These are phyloP conservation scores for Penicillium freii DNA, from an alignment of 2,329 filamentous ascomycete genomes.

Conservation along the genomic window DNA sequence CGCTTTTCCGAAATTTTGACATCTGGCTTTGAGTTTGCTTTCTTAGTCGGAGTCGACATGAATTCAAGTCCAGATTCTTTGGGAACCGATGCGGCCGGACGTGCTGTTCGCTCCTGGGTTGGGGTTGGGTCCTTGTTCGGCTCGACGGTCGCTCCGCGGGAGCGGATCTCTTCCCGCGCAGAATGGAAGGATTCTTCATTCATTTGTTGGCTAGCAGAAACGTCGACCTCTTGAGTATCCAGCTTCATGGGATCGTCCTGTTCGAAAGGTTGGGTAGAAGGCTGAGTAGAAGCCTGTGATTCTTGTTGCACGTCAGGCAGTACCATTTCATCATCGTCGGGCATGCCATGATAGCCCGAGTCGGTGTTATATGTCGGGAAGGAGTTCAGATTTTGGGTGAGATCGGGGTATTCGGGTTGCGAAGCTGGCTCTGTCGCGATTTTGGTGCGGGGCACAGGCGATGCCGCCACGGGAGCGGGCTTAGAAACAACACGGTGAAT, in stretches of 20 bases:
- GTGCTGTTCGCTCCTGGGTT: slow-evolving; percentile 16
- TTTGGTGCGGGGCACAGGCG: slow-evolving; percentile 21
- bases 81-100: background rate
- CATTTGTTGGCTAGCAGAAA: slow-evolving; percentile 37
- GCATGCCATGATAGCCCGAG: slow-evolving; percentile 50
- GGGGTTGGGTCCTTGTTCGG: slow-evolving; percentile 34
- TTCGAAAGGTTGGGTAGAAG: slow-evolving; percentile 36
- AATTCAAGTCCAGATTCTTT: slow-evolving; percentile 7
- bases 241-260: slow-evolving; percentile 22
- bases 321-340: slow-evolving; percentile 42
- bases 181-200: slow-evolving; percentile 50
- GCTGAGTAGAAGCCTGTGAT: slow-evolving; percentile 34
- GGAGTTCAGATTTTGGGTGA: slow-evolving; percentile 38
- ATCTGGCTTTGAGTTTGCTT: slow-evolving; percentile 9
- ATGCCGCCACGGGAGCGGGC: slow-evolving; percentile 14
- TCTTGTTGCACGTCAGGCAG: slow-evolving; percentile 32
- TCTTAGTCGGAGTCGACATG: background rate
- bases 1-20: background rate
- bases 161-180: slow-evolving; percentile 40
- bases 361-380: slow-evolving; percentile 45
- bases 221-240: slow-evolving; percentile 21
- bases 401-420: slow-evolving; percentile 31
- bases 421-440: slow-evolving; percentile 17
- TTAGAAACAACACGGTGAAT: slow-evolving; percentile 39
- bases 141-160: slow-evolving; percentile 39